These are phyloP conservation scores for Salix purpurea DNA, from an alignment of 345 rosid species.

Conservation along the genomic window DNA sequence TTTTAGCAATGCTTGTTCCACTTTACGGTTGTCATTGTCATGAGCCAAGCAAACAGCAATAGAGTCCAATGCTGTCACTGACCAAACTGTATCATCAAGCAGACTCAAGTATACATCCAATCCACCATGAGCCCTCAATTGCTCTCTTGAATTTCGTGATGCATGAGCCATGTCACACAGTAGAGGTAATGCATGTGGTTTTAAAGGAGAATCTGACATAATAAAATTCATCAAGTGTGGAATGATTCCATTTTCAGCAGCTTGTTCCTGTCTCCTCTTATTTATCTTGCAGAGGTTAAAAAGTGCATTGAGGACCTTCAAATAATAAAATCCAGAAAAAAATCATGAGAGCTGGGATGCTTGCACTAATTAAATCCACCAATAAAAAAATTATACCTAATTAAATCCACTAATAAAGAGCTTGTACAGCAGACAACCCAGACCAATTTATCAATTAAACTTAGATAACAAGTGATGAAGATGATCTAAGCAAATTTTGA, in stretches of 20 bases:
- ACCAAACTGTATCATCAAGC: constrained; percentile 85
- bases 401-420: not conserved
- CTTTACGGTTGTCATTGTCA: constrained; percentile 93
- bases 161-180: constrained; percentile 99
- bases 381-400: not conserved
- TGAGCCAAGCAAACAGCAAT: constrained; percentile 95
- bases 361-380: not conserved
- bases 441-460: not conserved
- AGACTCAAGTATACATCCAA: constrained; percentile 88
- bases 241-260: constrained; percentile 98
- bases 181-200: constrained; percentile 79
- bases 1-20: constrained; percentile 88
- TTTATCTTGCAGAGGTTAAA: constrained; percentile 99
- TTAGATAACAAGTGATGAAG: not conserved
- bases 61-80: constrained; percentile 89
- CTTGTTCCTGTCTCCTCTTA: constrained; percentile 98
- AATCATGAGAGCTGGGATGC: not conserved
- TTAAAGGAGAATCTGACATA: constrained; percentile 69
- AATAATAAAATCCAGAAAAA: constrained; percentile 1
- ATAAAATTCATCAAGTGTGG: constrained; percentile 93
- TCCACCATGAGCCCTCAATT: constrained; percentile 93
- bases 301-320: constrained; percentile 90
- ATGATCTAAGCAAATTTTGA: not conserved
- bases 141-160: constrained; percentile 95
- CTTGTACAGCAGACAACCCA: not conserved